Evolutionary conservation across 2,329 filamentous ascomycete species (phyloP).

Genomic region (Ophiosphaerella narmari): DNA sequence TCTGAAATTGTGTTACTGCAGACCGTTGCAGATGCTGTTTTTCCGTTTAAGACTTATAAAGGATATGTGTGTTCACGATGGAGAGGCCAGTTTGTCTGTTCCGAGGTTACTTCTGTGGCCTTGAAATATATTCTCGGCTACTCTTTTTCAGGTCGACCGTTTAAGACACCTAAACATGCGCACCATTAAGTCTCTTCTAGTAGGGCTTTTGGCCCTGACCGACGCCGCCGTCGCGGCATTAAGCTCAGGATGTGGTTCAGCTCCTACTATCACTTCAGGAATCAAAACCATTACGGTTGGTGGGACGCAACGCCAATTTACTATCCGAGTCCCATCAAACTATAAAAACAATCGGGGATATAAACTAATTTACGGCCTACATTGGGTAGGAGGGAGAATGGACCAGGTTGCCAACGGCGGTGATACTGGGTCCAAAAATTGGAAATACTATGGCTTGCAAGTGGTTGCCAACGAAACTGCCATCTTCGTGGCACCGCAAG

Average conservation of each 20-base stretch:
- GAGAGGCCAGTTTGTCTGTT: too few relatives aligned
- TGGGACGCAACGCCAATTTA: constrained; percentile 47
- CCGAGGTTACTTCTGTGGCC: too few relatives aligned
- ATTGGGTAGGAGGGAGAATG: constrained; percentile 50
- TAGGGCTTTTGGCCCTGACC: neutral
- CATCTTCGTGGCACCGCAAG: constrained; percentile 52
- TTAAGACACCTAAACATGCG: too few relatives aligned
- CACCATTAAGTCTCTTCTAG: too few relatives aligned
- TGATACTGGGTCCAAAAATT: constrained; percentile 5
- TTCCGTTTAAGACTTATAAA: too few relatives aligned
- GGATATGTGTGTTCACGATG: too few relatives aligned
- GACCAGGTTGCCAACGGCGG: constrained; percentile 37
- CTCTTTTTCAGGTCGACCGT: too few relatives aligned
- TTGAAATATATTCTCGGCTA: too few relatives aligned
- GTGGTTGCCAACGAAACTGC: constrained; percentile 42
- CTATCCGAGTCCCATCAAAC: constrained; percentile 46
- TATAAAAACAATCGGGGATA: constrained; percentile 48
- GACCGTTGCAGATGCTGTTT: too few relatives aligned
- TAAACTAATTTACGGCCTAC: constrained; percentile 50
- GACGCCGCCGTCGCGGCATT: neutral
- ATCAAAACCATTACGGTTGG: constrained; percentile 39
- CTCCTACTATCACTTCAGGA: constrained; percentile 11
- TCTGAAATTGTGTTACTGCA: too few relatives aligned
- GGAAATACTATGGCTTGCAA: constrained; percentile 48
- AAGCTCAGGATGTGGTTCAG: constrained; percentile 13